phyloP scores from a whole-genome alignment of 495 filamentous ascomycete species.

The Neurospora sp. region DNA sequence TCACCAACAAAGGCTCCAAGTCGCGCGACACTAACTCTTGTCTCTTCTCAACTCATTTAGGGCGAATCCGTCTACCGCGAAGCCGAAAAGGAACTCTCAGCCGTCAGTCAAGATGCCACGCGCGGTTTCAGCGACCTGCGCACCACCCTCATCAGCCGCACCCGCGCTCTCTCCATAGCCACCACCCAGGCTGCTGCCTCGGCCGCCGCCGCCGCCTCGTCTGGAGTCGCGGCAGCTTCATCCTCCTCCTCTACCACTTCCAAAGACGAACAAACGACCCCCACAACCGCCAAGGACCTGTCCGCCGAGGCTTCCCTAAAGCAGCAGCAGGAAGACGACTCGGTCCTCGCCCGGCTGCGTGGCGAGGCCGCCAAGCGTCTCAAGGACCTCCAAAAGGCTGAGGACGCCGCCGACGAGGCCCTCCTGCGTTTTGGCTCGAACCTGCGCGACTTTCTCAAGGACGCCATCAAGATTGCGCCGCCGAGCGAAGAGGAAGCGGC shows the following conservation, averaged over 20 bases:
- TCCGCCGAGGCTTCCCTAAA: constrained; percentile 44
- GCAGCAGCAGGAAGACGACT: constrained; percentile 54
- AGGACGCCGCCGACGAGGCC: constrained; percentile 96
- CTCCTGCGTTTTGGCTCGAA: constrained; percentile 87
- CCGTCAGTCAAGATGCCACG: constrained; percentile 69
- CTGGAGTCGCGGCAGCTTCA: background rate
- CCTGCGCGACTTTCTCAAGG: constrained; percentile 79
- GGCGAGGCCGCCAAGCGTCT: constrained; percentile 73
- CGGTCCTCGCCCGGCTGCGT: constrained; percentile 74
- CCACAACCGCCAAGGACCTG: constrained; percentile 29
- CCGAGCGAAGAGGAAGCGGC: constrained; percentile 28
- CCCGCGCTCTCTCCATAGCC: constrained; percentile 61
- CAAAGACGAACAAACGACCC: constrained; percentile 26
- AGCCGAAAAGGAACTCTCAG: constrained; percentile 68
- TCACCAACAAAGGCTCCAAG: background rate
- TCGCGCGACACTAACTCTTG: background rate
- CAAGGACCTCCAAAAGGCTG: constrained; percentile 85
- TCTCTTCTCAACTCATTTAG: constrained; percentile 27
- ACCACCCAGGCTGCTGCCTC: constrained; percentile 18
- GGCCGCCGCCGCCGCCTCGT: constrained; percentile 2
- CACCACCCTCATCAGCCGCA: constrained; percentile 57
- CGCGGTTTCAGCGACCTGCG: constrained; percentile 71
- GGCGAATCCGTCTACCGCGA: constrained; percentile 80
- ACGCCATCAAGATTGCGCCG: constrained; percentile 82
- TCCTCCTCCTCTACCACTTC: background rate